Base-by-base conservation (phyloP, 2,329 filamentous ascomycete genomes). In the Ophiostoma sp. region DNA sequence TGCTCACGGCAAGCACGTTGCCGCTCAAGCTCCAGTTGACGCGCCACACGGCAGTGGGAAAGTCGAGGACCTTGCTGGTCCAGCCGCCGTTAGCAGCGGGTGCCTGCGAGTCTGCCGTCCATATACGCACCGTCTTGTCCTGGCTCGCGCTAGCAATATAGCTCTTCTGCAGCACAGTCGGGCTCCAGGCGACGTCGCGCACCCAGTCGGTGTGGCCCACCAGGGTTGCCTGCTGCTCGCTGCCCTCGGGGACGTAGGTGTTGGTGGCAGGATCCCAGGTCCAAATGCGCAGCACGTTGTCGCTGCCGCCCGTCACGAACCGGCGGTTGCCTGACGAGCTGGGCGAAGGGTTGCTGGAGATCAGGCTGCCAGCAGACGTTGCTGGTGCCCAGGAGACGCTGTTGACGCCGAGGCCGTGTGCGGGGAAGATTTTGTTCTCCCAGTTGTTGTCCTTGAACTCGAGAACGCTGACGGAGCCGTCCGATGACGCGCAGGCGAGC, bases 11-110 rank as follows among this genome's bases (percentile, higher is more conserved):
- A 74, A 99, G 83, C 27, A 98, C 93, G 77, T 99, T 99, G 66
- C 95, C 95, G 78, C 92, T 97, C 76, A 98, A 83, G 74, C 93
- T 97, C 95, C 95, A 99, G 83, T 92, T 97, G 63, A 97, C 95
- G 68, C 95, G 88, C 95, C 95, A 99, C 69, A 97, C 86, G 64
- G 93, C 89, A 4, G 90, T 88, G 71, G 97, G 94, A 74, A 99
- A 96, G 75, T 89, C 87, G 72, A 99, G 84, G 55, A 90, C 87
- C 78, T 96, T 95, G 79, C 87, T 89, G 69, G 89, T 87, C 95
- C 95, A 99, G 38, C 85, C 86, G 84, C 82, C 40, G 85, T 80
- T 27, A 27, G 64, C 60, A 1, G 40, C 64, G 3, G 64, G 64
- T 3, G 66, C 63, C 52, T 65, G 67, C 27, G 71, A 42, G 74